Evolutionary conservation across 306 rosid genomes (phyloP).

Genomic region (Citrullus amarus): DNA sequence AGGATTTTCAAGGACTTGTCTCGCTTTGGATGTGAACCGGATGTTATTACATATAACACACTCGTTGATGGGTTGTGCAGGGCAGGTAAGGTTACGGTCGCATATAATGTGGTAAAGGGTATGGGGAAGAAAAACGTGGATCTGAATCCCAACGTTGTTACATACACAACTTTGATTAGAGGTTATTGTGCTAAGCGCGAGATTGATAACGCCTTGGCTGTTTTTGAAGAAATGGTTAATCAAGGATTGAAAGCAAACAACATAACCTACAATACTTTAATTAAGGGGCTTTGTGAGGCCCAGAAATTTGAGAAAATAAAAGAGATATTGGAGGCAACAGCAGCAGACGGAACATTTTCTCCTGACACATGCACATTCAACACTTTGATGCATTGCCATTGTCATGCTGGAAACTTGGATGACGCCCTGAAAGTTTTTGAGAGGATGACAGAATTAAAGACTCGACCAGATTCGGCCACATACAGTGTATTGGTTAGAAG

Average conservation of each 20-base stretch:
- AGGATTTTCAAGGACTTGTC: constrained; percentile 45
- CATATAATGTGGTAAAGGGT: constrained; percentile 59
- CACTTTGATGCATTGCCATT: constrained; percentile 51
- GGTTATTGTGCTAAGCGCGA: constrained; percentile 59
- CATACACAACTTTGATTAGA: constrained; percentile 69
- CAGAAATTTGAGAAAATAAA: constrained; percentile 39
- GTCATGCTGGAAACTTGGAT: constrained; percentile 41
- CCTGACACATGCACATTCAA: constrained; percentile 75
- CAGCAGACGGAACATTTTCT: constrained; percentile 24
- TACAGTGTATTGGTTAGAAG: constrained; percentile 55
- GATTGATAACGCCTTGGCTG: constrained; percentile 46
- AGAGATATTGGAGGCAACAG: constrained; percentile 37
- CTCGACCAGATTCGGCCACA: constrained; percentile 61
- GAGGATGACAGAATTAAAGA: constrained; percentile 44
- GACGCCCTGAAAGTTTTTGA: constrained; percentile 56
- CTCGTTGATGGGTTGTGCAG: constrained; percentile 86
- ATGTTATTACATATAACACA: constrained; percentile 59
- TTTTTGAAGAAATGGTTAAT: constrained; percentile 60
- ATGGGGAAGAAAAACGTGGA: constrained; percentile 46
- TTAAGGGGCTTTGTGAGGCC: constrained; percentile 72
- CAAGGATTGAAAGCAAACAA: constrained; percentile 46
- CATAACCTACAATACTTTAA: constrained; percentile 53
- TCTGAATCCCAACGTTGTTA: constrained; percentile 64
- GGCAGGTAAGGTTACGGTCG: constrained; percentile 49
- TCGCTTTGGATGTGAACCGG: constrained; percentile 41